A percentile compares a stretch with the other conserved stretches of the same genome.
These are phyloP conservation scores for Leucosporidium yakuticum DNA, from an alignment of 768 basidiomycete genomes.

Conservation along the genomic window DNA sequence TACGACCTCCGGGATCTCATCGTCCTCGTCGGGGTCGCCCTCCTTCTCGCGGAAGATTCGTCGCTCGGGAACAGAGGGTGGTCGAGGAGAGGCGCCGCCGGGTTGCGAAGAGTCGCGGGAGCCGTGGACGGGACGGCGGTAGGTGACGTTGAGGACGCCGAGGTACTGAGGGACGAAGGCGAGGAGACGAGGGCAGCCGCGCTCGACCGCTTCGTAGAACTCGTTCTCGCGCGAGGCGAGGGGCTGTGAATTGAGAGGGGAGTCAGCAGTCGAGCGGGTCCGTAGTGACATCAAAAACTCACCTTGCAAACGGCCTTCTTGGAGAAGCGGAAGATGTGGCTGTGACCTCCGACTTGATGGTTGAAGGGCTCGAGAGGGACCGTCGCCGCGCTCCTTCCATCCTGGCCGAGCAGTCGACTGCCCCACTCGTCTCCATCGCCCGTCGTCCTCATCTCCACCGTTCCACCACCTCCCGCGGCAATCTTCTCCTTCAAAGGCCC, in stretches of 20 bases:
- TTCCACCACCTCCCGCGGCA: constrained; percentile 23
- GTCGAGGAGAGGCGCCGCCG: constrained; percentile 20
- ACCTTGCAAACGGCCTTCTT: constrained; percentile 98
- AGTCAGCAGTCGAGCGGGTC: constrained; percentile 4
- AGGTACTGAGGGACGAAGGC: constrained; percentile 96
- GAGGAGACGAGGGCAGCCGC: constrained; percentile 82
- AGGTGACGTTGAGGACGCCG: constrained; percentile 97
- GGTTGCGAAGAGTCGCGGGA: constrained; percentile 23
- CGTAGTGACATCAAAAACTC: constrained; percentile 40
- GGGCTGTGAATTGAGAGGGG: constrained; percentile 54
- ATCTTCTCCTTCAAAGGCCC: constrained; percentile 21
- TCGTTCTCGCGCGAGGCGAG: constrained; percentile 94
- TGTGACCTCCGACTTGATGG: constrained; percentile 97
- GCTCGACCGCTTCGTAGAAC: constrained; percentile 95
- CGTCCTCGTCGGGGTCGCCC: constrained; percentile 42
- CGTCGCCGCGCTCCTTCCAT: constrained; percentile 42
- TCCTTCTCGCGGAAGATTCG: constrained; percentile 40
- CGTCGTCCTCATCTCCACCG: constrained; percentile 31
- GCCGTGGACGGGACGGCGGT: constrained; percentile 55
- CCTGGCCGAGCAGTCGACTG: constrained; percentile 36
- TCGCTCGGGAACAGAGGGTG: constrained; percentile 18
- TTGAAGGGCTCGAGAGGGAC: constrained; percentile 92
- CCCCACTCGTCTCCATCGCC: constrained; percentile 13
- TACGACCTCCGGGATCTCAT: constrained; percentile 89
- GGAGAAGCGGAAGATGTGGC: constrained; percentile 94